phyloP scores from a whole-genome alignment of 192 early-diverging fungal genomes.

The Jimgerdemannia flammicorona region DNA sequence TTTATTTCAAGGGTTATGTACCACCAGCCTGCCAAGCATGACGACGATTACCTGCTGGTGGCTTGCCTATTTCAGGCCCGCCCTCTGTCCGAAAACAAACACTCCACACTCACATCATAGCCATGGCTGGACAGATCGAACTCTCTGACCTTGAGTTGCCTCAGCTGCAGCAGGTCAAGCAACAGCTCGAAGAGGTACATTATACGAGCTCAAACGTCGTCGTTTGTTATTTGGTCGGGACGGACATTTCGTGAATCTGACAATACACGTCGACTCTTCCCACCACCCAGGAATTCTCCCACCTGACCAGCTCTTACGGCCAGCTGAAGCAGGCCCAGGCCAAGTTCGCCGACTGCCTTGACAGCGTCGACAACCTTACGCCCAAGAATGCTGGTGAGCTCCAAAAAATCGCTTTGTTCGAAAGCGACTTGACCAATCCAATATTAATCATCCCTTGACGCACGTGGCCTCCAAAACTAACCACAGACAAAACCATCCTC shows the following conservation, averaged over 20 bases:
- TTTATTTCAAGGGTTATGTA: too few relatives aligned
- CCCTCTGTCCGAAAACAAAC: background rate
- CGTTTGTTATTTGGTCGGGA: background rate
- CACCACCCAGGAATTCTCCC: constrained; percentile 69
- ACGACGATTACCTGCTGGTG: too few relatives aligned
- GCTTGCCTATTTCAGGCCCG: background rate
- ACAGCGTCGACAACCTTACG: constrained; percentile 61
- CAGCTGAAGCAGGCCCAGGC: constrained; percentile 86
- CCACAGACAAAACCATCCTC: constrained; percentile 58
- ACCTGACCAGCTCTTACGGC: constrained; percentile 78
- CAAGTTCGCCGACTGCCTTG: constrained; percentile 81
- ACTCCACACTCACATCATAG: background rate
- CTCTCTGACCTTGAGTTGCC: constrained; percentile 78
- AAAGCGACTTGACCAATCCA: too few relatives aligned
- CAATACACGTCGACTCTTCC: background rate
- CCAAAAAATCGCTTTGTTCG: background rate
- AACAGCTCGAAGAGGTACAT: constrained; percentile 80
- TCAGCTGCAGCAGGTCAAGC: constrained; percentile 78
- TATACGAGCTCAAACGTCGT: background rate
- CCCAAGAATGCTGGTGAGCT: constrained; percentile 32
- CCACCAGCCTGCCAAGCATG: too few relatives aligned
- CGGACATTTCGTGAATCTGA: too few relatives aligned
- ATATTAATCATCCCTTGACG: background rate
- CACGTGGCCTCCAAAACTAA: background rate
- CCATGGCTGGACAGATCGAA: constrained; percentile 53